phyloP scores from a whole-genome alignment of 805 yeast genomes.

The Ogataea pignaliae region DNA sequence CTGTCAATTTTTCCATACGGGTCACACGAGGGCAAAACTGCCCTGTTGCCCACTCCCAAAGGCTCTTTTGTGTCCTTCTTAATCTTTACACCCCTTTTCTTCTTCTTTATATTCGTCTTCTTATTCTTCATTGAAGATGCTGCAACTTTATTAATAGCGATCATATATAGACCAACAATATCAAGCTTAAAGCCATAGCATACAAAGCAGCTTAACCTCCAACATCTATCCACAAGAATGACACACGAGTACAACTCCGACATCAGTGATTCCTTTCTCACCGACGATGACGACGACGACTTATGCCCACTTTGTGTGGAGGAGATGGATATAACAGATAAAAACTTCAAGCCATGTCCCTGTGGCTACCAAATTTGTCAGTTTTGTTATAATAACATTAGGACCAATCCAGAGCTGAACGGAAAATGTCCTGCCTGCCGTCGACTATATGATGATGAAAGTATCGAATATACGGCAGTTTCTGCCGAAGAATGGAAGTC shows the following conservation, averaged over 20 bases:
- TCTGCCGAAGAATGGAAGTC: slow-evolving; percentile 82
- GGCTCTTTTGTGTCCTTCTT: no score
- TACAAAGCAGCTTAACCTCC: background rate
- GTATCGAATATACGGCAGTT: slow-evolving; percentile 79
- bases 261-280: slow-evolving; percentile 51
- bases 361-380: slow-evolving; percentile 99
- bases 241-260: slow-evolving; percentile 16
- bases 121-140: no score
- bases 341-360: slow-evolving; percentile 98
- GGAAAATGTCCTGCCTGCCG: slow-evolving; percentile 99
- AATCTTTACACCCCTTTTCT: no score
- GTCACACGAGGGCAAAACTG: no score
- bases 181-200: slow-evolving; percentile 1
- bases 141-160: no score
- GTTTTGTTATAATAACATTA: slow-evolving; percentile 94
- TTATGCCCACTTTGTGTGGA: slow-evolving; percentile 94
- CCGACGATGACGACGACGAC: slow-evolving; percentile 74
- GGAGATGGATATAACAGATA: slow-evolving; percentile 95
- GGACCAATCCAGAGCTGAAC: slow-evolving; percentile 91
- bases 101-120: no score
- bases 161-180: background rate
- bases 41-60: no score
- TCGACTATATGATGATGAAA: slow-evolving; percentile 86
- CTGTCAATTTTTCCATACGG: no score
- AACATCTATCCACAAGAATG: slow-evolving; percentile 5